These are phyloP conservation scores for Fusarium torulosum DNA, from an alignment of 2,329 filamentous ascomycete genomes.

Conservation along the genomic window DNA sequence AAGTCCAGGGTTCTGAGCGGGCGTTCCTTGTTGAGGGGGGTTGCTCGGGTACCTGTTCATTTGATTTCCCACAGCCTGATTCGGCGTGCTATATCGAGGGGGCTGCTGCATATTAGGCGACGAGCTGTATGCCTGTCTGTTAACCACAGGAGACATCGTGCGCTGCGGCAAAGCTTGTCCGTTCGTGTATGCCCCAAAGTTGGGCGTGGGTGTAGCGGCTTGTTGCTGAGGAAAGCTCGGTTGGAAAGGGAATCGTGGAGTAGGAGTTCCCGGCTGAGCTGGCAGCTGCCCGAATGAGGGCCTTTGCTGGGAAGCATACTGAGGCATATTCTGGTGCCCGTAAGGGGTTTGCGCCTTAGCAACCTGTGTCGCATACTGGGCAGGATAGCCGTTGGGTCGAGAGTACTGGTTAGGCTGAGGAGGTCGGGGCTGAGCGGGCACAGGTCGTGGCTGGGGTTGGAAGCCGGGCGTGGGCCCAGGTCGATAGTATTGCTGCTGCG, in stretches of 20 bases:
- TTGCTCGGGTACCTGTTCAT: conserved; percentile 54
- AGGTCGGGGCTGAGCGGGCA: conserved; percentile 53
- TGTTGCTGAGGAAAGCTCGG: conserved; percentile 56
- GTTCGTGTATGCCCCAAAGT: conserved; percentile 58
- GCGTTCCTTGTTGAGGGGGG: conserved; percentile 47
- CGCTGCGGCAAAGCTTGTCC: conserved; percentile 58
- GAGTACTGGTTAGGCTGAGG: conserved; percentile 64
- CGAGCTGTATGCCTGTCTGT: conserved; percentile 55
- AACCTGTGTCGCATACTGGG: conserved; percentile 63
- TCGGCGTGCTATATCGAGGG: conserved; percentile 52
- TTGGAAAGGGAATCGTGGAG: conserved; percentile 59
- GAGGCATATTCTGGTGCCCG: conserved; percentile 63
- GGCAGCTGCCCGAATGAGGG: conserved; percentile 59
- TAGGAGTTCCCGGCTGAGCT: conserved; percentile 57
- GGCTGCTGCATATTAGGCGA: conserved; percentile 55
- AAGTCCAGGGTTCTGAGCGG: conserved; percentile 54
- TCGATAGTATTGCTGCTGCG: conserved; percentile 62
- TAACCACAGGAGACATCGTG: conserved; percentile 61
- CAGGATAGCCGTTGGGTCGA: conserved; percentile 61
- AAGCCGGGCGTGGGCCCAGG: conserved; percentile 55
- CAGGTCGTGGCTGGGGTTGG: conserved; percentile 57
- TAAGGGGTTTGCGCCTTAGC: conserved; percentile 66
- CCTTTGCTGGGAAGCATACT: conserved; percentile 62
- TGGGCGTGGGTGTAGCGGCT: conserved; percentile 52
- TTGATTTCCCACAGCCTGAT: conserved; percentile 48